Conservation (phyloP, 257 asterid species). For the Jaltomata sinuosa region DNA sequence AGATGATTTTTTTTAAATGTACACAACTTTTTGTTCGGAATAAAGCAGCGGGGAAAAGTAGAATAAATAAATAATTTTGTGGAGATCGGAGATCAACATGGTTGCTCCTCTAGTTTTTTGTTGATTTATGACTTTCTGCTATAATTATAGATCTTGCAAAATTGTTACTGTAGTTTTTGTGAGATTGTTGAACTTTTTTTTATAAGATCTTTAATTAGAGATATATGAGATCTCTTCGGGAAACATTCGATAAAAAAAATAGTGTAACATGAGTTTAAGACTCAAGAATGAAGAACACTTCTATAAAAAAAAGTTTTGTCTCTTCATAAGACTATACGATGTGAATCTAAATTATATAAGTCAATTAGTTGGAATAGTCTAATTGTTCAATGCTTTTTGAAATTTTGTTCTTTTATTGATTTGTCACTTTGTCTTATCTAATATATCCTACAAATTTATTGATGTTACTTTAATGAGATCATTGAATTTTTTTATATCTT, state of each 20-base stretch:
- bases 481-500: no score
- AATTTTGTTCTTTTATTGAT: background rate
- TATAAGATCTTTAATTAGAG: background rate
- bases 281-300: background rate
- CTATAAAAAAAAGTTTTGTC: background rate
- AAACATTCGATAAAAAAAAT: background rate
- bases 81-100: background rate
- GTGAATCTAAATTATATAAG: background rate
- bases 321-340: background rate
- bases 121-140: background rate
- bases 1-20: background rate
- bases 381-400: background rate
- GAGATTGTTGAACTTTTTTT: background rate
- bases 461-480: no score
- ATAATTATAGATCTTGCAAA: background rate
- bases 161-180: background rate
- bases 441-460: no score
- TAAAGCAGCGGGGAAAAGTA: background rate
- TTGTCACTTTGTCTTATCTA: background rate
- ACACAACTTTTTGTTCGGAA: background rate
- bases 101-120: background rate
- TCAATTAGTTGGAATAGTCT: background rate
- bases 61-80: background rate
- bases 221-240: background rate
- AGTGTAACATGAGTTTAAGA: background rate